Evolutionary conservation across 257 asterid genomes (phyloP).

Genomic region (Schizonepeta tenuifolia): DNA sequence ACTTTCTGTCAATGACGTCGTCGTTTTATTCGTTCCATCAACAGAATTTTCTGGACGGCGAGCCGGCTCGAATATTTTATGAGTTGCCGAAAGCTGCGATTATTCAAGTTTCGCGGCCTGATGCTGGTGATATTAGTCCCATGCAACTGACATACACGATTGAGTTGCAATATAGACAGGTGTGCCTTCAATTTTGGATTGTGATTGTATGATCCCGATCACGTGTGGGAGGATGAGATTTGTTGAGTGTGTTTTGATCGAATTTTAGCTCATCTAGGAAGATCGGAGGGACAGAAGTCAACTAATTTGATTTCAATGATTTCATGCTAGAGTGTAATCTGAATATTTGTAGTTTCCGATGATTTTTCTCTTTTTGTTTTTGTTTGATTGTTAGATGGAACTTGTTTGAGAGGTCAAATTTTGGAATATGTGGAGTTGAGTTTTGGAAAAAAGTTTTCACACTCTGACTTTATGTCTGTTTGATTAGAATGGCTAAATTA

Average conservation of each 20-base stretch:
- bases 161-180: slow-evolving; percentile 78
- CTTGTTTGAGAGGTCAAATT: slow-evolving; percentile 15
- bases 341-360: background rate
- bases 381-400: slow-evolving; percentile 15
- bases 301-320: slow-evolving; percentile 10
- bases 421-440: slow-evolving; percentile 22
- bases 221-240: slow-evolving; percentile 14
- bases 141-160: slow-evolving; percentile 85
- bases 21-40: slow-evolving; percentile 55
- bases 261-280: background rate
- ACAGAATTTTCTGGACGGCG: slow-evolving; percentile 36
- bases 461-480: background rate
- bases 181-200: slow-evolving; percentile 22
- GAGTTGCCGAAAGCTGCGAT: slow-evolving; percentile 80
- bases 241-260: background rate
- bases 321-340: slow-evolving; percentile 6
- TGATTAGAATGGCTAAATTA: slow-evolving; percentile 1
- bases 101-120: slow-evolving; percentile 83
- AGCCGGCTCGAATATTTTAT: slow-evolving; percentile 66
- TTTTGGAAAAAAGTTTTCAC: background rate
- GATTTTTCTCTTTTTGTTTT: background rate
- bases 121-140: slow-evolving; percentile 87
- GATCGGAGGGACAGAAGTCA: slow-evolving; percentile 23
- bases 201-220: slow-evolving; percentile 6
- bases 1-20: slow-evolving; percentile 45